phyloP scores from a whole-genome alignment of 805 yeast genomes.

The Wickerhamiella sorbophila region DNA sequence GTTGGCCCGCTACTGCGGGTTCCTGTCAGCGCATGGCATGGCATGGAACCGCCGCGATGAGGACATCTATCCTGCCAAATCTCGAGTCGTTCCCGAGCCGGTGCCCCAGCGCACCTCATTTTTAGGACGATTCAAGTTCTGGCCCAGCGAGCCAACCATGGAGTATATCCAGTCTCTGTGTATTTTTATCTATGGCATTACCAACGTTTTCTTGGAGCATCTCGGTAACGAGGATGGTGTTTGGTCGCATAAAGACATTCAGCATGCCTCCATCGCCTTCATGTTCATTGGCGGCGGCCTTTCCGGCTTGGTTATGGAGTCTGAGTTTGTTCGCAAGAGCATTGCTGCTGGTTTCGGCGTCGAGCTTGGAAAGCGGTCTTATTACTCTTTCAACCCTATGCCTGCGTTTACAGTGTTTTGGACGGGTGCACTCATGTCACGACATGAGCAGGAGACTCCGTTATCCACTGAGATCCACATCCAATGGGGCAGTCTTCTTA shows the following conservation, averaged over 20 bases:
- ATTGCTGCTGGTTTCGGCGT: conserved; percentile 15
- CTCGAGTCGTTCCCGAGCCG: conserved; percentile 1
- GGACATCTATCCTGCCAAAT: background rate
- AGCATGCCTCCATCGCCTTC: conserved; percentile 82
- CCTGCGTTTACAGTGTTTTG: conserved; percentile 87
- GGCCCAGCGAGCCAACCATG: conserved; percentile 48
- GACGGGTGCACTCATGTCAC: conserved; percentile 94
- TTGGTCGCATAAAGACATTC: conserved; percentile 84
- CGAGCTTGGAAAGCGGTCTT: conserved; percentile 8
- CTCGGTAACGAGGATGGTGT: conserved; percentile 61
- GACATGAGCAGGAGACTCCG: conserved; percentile 72
- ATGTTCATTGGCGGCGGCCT: conserved; percentile 85
- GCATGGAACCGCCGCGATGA: conserved; percentile 58
- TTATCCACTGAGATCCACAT: conserved; percentile 68
- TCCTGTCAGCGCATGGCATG: conserved; percentile 61
- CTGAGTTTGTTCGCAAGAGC: conserved; percentile 23
- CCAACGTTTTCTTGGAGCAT: conserved; percentile 86
- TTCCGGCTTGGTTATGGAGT: conserved; percentile 75
- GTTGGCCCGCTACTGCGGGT: conserved; percentile 81
- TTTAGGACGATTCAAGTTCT: conserved; percentile 6
- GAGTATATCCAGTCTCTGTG: conserved; percentile 70
- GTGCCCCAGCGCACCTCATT: background rate
- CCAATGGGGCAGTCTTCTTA: conserved; percentile 84
- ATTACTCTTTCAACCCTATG: conserved; percentile 82
- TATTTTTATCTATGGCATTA: conserved; percentile 75